phyloP scores from a whole-genome alignment of 2,329 filamentous ascomycete species.

The Aspergillaceae sp. region DNA sequence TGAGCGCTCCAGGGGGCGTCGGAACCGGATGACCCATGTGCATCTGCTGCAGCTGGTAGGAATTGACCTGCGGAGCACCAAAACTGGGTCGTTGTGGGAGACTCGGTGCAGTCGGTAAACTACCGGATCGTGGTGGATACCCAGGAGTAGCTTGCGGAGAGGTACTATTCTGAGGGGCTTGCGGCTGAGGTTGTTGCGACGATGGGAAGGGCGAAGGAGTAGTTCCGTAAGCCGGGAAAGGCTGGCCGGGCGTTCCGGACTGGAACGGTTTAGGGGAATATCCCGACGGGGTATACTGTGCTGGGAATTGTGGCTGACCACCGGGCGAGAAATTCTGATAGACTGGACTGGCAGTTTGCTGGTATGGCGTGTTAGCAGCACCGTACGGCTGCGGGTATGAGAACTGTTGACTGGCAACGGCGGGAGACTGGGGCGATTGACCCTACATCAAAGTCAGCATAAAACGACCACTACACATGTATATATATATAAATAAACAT shows the following conservation, averaged over 20 bases:
- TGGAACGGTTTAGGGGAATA: conserved; percentile 25
- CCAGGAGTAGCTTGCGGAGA: conserved; percentile 30
- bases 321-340: conserved; percentile 30
- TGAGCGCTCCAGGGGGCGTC: conserved; percentile 16
- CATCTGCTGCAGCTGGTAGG: conserved; percentile 49
- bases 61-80: conserved; percentile 45
- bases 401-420: conserved; percentile 28
- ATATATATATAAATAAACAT: background rate
- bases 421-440: conserved; percentile 36
- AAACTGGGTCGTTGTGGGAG: conserved; percentile 55
- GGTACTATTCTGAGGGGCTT: conserved; percentile 32
- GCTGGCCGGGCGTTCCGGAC: conserved; percentile 15
- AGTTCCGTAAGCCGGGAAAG: conserved; percentile 30
- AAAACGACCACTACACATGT: background rate
- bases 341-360: conserved; percentile 32
- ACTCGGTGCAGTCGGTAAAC: conserved; percentile 47
- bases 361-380: conserved; percentile 35
- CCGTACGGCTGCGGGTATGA: conserved; percentile 35
- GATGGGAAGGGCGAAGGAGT: conserved; percentile 25
- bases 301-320: conserved; percentile 26
- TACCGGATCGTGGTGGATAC: conserved; percentile 44
- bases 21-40: conserved; percentile 42
- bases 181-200: conserved; percentile 36
- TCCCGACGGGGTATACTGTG: conserved; percentile 22
- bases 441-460: conserved; percentile 14